Evolutionary conservation across 176 grass and related monocot genomes (phyloP).

Genomic region (Zizania latifolia): DNA sequence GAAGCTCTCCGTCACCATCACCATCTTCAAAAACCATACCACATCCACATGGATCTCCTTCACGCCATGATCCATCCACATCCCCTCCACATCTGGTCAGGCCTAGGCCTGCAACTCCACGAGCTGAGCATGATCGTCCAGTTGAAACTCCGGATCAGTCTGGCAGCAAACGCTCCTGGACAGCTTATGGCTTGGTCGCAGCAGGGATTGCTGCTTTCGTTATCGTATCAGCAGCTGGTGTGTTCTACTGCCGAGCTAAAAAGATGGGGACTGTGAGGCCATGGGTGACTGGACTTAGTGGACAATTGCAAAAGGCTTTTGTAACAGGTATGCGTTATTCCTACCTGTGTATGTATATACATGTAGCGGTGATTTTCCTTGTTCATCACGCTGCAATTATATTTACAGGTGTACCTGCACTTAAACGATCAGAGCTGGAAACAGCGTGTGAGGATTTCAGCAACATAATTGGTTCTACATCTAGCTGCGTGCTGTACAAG

Average conservation of each 20-base stretch:
- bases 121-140: conserved; percentile 4
- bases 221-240: conserved; percentile 34
- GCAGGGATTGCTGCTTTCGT: conserved; percentile 39
- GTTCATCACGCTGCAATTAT: conserved; percentile 20
- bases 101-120: conserved; percentile 4
- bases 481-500: conserved; percentile 71
- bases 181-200: conserved; percentile 24
- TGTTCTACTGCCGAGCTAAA: conserved; percentile 48
- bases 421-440: conserved; percentile 74
- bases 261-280: conserved; percentile 66
- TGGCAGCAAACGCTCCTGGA: conserved; percentile 16
- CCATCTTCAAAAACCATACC: conserved; percentile 22
- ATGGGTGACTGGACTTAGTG: conserved; percentile 89
- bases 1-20: conserved; percentile 16
- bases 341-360: background rate
- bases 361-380: background rate
- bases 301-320: conserved; percentile 86
- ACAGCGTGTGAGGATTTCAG: conserved; percentile 84
- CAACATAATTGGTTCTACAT: conserved; percentile 67
- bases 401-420: conserved; percentile 59
- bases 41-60: conserved; percentile 21
- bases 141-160: conserved; percentile 13
- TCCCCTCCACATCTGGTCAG: conserved; percentile 27
- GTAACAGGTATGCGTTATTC: conserved; percentile 57
- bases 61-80: background rate